phyloP scores from a whole-genome alignment of 2,329 filamentous ascomycete genomes.

The Fusarium begoniae region DNA sequence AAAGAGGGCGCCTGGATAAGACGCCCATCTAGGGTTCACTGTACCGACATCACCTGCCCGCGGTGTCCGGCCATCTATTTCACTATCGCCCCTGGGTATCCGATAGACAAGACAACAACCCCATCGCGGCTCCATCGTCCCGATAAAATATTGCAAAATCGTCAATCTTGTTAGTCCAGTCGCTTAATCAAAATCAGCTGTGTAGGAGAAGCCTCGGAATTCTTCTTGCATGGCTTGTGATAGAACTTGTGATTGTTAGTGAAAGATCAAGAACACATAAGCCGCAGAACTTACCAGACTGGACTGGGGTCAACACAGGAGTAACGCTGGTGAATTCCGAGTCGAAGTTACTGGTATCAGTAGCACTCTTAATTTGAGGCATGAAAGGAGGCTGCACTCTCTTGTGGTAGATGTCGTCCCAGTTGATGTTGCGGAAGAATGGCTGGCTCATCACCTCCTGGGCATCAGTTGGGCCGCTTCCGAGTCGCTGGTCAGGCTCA shows the following conservation, averaged over 20 bases:
- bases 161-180: slow-evolving; percentile 30
- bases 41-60: slow-evolving; percentile 32
- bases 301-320: slow-evolving; percentile 94
- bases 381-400: slow-evolving; percentile 87
- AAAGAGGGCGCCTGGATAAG: slow-evolving; percentile 2
- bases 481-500: slow-evolving; percentile 91
- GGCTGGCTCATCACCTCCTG: slow-evolving; percentile 99
- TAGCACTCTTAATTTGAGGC: slow-evolving; percentile 88
- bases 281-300: slow-evolving; percentile 78
- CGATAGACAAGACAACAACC: slow-evolving; percentile 43
- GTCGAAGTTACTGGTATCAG: slow-evolving; percentile 99
- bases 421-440: slow-evolving; percentile 97
- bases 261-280: background rate
- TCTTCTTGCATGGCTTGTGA: slow-evolving; percentile 99
- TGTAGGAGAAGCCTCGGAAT: slow-evolving; percentile 98
- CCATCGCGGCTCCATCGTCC: slow-evolving; percentile 39
- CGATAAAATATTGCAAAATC: slow-evolving; percentile 37
- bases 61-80: slow-evolving; percentile 39
- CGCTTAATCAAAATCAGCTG: slow-evolving; percentile 81
- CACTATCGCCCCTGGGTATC: slow-evolving; percentile 43
- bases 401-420: slow-evolving; percentile 99
- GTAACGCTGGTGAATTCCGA: slow-evolving; percentile 98
- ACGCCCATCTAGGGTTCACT: slow-evolving; percentile 24
- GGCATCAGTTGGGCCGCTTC: slow-evolving; percentile 94
- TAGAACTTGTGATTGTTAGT: slow-evolving; percentile 70